These are phyloP conservation scores for Pholiota molesta DNA, from an alignment of 768 basidiomycete genomes.

Conservation along the genomic window DNA sequence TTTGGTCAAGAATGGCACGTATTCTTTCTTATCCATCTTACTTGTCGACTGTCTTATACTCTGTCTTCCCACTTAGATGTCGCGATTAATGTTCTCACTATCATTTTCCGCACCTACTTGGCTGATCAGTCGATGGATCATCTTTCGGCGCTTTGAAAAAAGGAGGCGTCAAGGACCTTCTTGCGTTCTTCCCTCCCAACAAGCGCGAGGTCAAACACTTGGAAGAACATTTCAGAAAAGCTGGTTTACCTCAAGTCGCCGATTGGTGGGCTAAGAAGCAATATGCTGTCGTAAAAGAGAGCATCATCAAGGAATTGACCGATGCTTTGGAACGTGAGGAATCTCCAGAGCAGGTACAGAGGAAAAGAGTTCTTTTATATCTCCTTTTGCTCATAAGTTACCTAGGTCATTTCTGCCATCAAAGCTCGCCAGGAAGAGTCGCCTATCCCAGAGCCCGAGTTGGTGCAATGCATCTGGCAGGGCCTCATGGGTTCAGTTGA, in stretches of 20 bases:
- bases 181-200: constrained; percentile 85
- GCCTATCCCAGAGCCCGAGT: constrained; percentile 83
- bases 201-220: constrained; percentile 74
- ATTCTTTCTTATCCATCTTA: background rate
- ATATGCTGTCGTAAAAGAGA: constrained; percentile 79
- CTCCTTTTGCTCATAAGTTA: constrained; percentile 5
- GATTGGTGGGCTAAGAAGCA: constrained; percentile 97
- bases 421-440: constrained; percentile 73
- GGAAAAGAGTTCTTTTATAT: constrained; percentile 10
- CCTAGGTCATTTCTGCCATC: constrained; percentile 76
- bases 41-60: constrained; percentile 2
- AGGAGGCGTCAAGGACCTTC: constrained; percentile 83
- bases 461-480: constrained; percentile 90
- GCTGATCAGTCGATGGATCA: constrained; percentile 88
- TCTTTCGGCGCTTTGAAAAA: constrained; percentile 81
- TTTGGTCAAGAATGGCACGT: constrained; percentile 88
- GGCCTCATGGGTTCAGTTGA: constrained; percentile 88
- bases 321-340: constrained; percentile 75
- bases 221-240: constrained; percentile 87
- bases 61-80: constrained; percentile 53
- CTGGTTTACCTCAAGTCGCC: constrained; percentile 74
- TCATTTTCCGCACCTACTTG: constrained; percentile 83
- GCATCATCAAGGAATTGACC: constrained; percentile 67
- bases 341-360: constrained; percentile 62
- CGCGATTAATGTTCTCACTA: constrained; percentile 73